Evolutionary conservation across 805 yeast genomes (phyloP), one percentile per base, ranked within the genome.

Genomic region (Grigorovia humatica): DNA sequence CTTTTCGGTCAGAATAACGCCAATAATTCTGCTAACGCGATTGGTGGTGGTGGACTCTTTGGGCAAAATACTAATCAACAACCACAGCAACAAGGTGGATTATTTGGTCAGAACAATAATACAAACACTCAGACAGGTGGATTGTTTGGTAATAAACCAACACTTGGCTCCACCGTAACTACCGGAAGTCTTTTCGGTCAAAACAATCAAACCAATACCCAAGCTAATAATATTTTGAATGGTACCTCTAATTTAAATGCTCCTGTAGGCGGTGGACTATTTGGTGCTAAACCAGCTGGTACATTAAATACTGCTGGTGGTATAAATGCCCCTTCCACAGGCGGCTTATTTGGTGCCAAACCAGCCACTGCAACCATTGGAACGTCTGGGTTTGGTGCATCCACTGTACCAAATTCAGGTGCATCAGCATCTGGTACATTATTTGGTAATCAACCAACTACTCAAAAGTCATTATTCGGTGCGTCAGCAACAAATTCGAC

Each of bases 161-260:
- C 35, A 23, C 38, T 32, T 20, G 20, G 29, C 6, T 20, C 44
- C 23, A 50, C 59, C 15, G 66, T 72, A 43, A 69, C 70, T 40
- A 20, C 40, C 18, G 72, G 73, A 17, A 67, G 67, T 17, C 47
- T 64, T 41, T 68, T 68, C 54, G 71, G 71, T 17, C 62, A 61
- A 56, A 51, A 52, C 11, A 35, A 41, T 17, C 62, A 61, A 56
- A 51, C 51, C 11, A 35, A 41, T 41, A 29, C 38, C 27, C 27
- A 23, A 42, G 38, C 38, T 8, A 43, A 43, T 17, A 58, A 59
- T 46, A 59, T 54, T 44, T 13, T 11, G 9, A 42, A 44, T 19
- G 43, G 48, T 17, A 30, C 23, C 41, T 29, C 49, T 59, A 19
- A 38, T 45, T 35, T 41, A 32, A 41, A 30, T 48, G 20, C 44